phyloP scores from a whole-genome alignment of 2,329 filamentous ascomycete species.

The Alternaria gaisen region DNA sequence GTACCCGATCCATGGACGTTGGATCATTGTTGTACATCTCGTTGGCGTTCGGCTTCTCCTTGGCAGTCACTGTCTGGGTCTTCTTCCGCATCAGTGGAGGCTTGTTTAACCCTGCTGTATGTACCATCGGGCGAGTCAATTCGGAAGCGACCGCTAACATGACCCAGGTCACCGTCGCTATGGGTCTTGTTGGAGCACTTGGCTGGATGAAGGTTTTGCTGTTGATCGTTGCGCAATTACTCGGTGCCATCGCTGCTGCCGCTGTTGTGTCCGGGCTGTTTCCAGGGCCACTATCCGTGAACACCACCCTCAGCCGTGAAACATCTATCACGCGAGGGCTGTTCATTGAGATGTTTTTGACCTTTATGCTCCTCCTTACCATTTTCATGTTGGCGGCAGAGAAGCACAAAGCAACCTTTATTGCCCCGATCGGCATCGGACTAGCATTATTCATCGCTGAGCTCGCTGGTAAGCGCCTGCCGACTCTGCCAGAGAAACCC shows the following conservation, averaged over 20 bases:
- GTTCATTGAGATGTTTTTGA: slow-evolving; percentile 62
- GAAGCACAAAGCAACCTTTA: slow-evolving; percentile 52
- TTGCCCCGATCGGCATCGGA: slow-evolving; percentile 55
- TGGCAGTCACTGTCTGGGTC: slow-evolving; percentile 53
- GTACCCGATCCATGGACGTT: slow-evolving; percentile 33
- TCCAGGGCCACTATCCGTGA: slow-evolving; percentile 57
- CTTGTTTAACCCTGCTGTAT: slow-evolving; percentile 52
- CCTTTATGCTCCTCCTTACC: slow-evolving; percentile 59
- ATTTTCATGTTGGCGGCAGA: slow-evolving; percentile 58
- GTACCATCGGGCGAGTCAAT: slow-evolving; percentile 18
- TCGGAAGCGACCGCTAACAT: slow-evolving; percentile 1
- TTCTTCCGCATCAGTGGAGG: slow-evolving; percentile 53
- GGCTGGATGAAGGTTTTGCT: slow-evolving; percentile 55
- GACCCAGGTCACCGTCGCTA: slow-evolving; percentile 57
- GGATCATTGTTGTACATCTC: slow-evolving; percentile 47
- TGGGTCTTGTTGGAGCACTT: slow-evolving; percentile 59
- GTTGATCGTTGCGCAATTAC: slow-evolving; percentile 57
- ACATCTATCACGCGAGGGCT: slow-evolving; percentile 57
- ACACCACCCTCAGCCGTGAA: slow-evolving; percentile 53
- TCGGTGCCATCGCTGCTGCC: slow-evolving; percentile 57
- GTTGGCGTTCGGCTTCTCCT: slow-evolving; percentile 49
- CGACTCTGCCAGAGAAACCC: background rate
- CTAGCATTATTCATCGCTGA: slow-evolving; percentile 58
- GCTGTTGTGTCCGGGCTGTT: slow-evolving; percentile 57
- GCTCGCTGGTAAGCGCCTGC: slow-evolving; percentile 47